These are phyloP conservation scores for Penicillium argentinense DNA, from an alignment of 495 filamentous ascomycete genomes.

Conservation along the genomic window DNA sequence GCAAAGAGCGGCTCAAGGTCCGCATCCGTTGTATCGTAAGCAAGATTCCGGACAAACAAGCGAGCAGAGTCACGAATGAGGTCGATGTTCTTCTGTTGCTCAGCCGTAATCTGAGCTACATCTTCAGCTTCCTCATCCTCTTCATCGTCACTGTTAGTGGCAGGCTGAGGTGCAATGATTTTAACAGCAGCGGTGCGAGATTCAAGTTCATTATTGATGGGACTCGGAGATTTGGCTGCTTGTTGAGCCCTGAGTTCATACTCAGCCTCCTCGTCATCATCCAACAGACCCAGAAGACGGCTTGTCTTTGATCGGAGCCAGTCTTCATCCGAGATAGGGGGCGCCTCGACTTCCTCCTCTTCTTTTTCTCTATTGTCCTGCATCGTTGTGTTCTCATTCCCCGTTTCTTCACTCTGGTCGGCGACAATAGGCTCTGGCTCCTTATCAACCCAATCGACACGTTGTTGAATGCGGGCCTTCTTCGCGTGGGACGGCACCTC, in stretches of 20 bases:
- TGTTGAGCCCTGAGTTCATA: constrained; percentile 24
- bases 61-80: constrained; percentile 54
- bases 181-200: constrained; percentile 25
- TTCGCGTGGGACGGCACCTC: constrained; percentile 45
- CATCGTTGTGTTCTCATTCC: constrained; percentile 18
- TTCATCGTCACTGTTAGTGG: constrained; percentile 23
- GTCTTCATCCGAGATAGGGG: constrained; percentile 65
- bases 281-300: constrained; percentile 78
- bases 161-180: constrained; percentile 19
- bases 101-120: constrained; percentile 18
- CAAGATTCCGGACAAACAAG: constrained; percentile 85
- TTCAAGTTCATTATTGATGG: constrained; percentile 24
- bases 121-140: constrained; percentile 12
- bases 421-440: constrained; percentile 29
- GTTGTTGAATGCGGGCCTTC: constrained; percentile 35
- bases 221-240: constrained; percentile 11
- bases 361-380: constrained; percentile 19
- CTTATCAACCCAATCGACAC: constrained; percentile 2
- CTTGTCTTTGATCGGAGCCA: constrained; percentile 95
- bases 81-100: constrained; percentile 40
- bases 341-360: constrained; percentile 17
- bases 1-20: constrained; percentile 72
- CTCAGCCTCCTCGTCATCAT: constrained; percentile 57
- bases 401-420: constrained; percentile 18
- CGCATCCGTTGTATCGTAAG: constrained; percentile 75